A percentile compares a stretch with the other conserved stretches of the same genome.
Conservation (phyloP, 1,284 basidiomycete species). For the Butyriboletus regius region DNA sequence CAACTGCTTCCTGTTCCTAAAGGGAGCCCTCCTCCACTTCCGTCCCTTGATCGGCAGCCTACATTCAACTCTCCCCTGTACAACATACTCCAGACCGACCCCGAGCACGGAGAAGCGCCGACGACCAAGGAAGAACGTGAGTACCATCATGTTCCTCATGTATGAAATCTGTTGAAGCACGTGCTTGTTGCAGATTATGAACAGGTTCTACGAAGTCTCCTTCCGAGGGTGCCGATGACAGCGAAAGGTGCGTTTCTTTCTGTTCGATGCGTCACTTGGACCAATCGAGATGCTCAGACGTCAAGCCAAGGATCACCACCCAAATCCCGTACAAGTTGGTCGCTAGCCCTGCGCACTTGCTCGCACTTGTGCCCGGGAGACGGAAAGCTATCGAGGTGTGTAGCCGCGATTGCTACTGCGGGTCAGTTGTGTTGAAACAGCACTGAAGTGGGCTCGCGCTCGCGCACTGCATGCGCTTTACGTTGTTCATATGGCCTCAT, state of each 20-base stretch:
- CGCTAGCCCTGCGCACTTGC: conserved; percentile 40
- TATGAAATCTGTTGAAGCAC: background rate
- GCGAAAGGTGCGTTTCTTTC: conserved; percentile 41
- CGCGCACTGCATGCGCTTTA: conserved; percentile 49
- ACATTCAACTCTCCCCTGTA: conserved; percentile 1
- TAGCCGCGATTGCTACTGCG: background rate
- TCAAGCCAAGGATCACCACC: conserved; percentile 33
- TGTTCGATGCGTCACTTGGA: background rate
- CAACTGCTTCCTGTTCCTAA: conserved; percentile 40
- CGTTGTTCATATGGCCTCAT: conserved; percentile 20
- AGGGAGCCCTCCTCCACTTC: conserved; percentile 21
- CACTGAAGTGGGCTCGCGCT: conserved; percentile 54
- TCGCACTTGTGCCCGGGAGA: conserved; percentile 47
- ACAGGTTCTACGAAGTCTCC: conserved; percentile 38
- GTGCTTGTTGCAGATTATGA: conserved; percentile 34
- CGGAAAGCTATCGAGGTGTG: conserved; percentile 65
- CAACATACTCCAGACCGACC: background rate
- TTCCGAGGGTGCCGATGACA: conserved; percentile 55
- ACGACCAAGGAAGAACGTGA: conserved; percentile 20
- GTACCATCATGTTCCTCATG: background rate
- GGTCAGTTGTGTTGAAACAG: conserved; percentile 4
- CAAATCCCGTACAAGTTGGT: conserved; percentile 52
- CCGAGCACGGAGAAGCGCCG: background rate
- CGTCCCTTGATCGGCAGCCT: conserved; percentile 26
- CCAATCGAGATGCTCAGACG: conserved; percentile 30